Base-by-base conservation (phyloP, 2,329 filamentous ascomycete species). In the Diaporthe australafricana region DNA sequence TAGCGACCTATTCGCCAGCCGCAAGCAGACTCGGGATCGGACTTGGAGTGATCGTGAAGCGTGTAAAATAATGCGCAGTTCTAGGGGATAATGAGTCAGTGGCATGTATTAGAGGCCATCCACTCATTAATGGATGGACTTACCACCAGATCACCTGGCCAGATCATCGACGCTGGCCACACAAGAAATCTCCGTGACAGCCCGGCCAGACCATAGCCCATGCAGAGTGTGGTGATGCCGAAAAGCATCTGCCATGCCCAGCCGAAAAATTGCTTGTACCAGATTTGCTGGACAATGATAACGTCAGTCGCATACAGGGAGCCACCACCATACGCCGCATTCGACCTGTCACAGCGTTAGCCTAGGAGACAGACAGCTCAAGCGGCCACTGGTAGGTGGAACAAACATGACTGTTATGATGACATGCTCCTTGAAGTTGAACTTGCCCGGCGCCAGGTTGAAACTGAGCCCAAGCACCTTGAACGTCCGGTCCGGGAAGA, bases 1-100 rank as follows among this genome's bases (percentile, higher is more conserved):
- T 91, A 92, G 66, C 90, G 87, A n/a, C 88, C 87, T 62, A 92
- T 86, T 42, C 77, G 84, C 91, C 91, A 93, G 53, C 91, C 90
- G 76, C 84, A 86, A 30, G 85, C 85, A 68, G 85, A 86, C 57
- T 82, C 77, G 1, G 87, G 86, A 74, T 88, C 83, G 7, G 84
- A 84, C 17, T 78, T 79, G 4, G 82, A 81, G 75, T 85, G 83
- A 71, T 86, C 84, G 75, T 86, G 84, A 50, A 86, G 81, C 48
- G 82, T 85, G 73, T 84, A 82, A 76, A 90, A 85, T 47, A 90
- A 80, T 2, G 86, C 85, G 17, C 84, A 85, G 74, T 87, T 88
- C 67, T 69, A 5, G 40, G 35, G 17, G 12, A 8, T 1, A 7
- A 6, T 11, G 22, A 14, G 22, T 69, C 35, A 69, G 67, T n/a